Evolutionary conservation across 192 early-diverging fungal genomes (phyloP).

Genomic region (Gonapodya prolifera): DNA sequence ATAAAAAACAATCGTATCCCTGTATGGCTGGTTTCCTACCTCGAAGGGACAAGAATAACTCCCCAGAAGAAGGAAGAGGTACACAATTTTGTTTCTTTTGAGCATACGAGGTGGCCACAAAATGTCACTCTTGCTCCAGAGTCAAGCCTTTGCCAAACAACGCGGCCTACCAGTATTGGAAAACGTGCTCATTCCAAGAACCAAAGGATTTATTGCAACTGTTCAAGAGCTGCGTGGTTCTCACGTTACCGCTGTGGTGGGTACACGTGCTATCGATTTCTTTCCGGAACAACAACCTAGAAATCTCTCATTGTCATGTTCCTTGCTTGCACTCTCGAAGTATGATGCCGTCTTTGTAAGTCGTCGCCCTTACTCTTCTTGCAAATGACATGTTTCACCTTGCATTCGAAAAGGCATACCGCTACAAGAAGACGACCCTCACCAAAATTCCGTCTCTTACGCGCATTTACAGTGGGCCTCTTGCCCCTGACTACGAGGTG

Average conservation of each 20-base stretch:
- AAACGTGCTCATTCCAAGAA: constrained; percentile 12
- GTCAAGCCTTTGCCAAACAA: constrained; percentile 11
- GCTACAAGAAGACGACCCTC: background rate
- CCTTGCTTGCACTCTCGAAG: too few relatives aligned
- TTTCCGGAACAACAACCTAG: background rate
- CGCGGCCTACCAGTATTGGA: constrained; percentile 7
- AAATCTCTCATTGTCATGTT: background rate
- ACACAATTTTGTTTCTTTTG: background rate
- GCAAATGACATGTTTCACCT: background rate
- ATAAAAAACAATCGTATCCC: background rate
- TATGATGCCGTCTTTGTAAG: background rate
- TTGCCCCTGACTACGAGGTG: constrained; percentile 6
- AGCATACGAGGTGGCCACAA: background rate
- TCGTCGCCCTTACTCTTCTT: background rate
- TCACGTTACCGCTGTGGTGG: background rate
- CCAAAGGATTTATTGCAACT: constrained; percentile 11
- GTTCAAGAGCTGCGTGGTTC: constrained; percentile 1
- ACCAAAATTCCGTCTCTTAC: constrained; percentile 4
- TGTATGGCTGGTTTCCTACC: constrained; percentile 9
- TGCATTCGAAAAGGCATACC: background rate
- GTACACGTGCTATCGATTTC: background rate
- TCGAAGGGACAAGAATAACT: constrained; percentile 14
- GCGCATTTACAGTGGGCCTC: background rate
- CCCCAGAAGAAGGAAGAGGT: constrained; percentile 12
- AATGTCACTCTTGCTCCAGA: background rate